A percentile compares a stretch with the other conserved stretches of the same genome.
Conservation (phyloP, 2,329 filamentous ascomycete species). For the Trichoderma sp. region DNA sequence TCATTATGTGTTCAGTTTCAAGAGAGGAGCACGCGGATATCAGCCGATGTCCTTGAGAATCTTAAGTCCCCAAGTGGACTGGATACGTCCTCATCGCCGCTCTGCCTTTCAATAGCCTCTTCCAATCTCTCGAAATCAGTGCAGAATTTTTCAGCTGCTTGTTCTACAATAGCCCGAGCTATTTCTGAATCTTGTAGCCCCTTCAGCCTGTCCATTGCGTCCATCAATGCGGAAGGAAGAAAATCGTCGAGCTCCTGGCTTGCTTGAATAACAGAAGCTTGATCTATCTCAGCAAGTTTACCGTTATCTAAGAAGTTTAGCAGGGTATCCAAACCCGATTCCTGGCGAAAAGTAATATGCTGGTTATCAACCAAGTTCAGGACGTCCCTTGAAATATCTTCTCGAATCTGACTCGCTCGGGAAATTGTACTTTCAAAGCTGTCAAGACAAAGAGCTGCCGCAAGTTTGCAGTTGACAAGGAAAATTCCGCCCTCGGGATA, state of each 20-base stretch:
- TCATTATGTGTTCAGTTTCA: not conserved
- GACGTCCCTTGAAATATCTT: conserved; percentile 53
- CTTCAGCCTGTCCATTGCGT: conserved; percentile 79
- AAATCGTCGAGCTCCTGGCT: conserved; percentile 85
- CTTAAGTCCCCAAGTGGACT: conserved; percentile 28
- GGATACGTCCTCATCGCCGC: conserved; percentile 31
- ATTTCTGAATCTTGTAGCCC: conserved; percentile 69
- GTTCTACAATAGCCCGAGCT: conserved; percentile 73
- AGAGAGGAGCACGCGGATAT: conserved; percentile 55
- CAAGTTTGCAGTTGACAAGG: conserved; percentile 66
- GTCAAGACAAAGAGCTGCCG: conserved; percentile 54
- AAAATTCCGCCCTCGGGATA: conserved; percentile 65
- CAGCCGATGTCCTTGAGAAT: conserved; percentile 56
- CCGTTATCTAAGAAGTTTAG: conserved; percentile 53
- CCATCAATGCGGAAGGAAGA: conserved; percentile 86
- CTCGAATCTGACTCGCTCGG: conserved; percentile 54
- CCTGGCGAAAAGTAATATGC: conserved; percentile 66
- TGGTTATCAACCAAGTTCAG: conserved; percentile 64
- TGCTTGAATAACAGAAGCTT: conserved; percentile 54
- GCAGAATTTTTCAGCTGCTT: conserved; percentile 81
- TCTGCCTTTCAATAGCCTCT: conserved; percentile 45
- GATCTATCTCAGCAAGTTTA: conserved; percentile 22
- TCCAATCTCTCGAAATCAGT: conserved; percentile 70
- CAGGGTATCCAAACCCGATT: conserved; percentile 69
- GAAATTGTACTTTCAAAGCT: conserved; percentile 62